Evolutionary conservation across 805 yeast genomes (phyloP), one percentile per base, ranked within the genome.

Genomic region (Hanseniaspora thailandica): DNA sequence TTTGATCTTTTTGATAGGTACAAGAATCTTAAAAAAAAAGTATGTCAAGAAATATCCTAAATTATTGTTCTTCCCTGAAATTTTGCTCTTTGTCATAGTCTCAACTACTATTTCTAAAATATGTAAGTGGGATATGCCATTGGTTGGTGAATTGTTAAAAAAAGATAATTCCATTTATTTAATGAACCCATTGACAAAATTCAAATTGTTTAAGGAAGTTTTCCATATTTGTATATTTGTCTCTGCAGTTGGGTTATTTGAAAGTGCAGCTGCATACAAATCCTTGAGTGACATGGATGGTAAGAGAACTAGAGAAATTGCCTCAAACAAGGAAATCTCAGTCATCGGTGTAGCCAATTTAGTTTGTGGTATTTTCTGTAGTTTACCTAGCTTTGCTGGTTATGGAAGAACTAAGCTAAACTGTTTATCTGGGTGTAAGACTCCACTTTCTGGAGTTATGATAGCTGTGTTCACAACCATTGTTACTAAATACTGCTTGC

Each of bases 401-500:
- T 54, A 54, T 28, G 56, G 56, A 5, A 54, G 56, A 54, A 54
- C 54, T 6, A 54, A 54, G 45, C 17, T 54, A 4, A 54, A 54
- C 22, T 48, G 53, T 19, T 9, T 49, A 25, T 43, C 51, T 17
- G 56, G 56, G 1, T 55, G 56, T 12, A 50, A 52, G 28, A 46
- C 57, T 8, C 61, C 57, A 30, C 26, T 59, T 4, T 45, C 59
- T 2, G 61, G 61, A 1, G 39, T 59, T 1, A 31, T 59, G 22
- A 46, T 57, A n/a, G 52, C 61, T 19, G 26, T 51, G 10, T 49
- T 55, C 4, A 47, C 57, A 12, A 40, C 56, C 60, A 62, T 10
- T 57, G 67, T 53, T 26, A 55, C 20, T 22, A 60, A 25, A 57
- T 69, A 13, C 62, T 69, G 56, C 25, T 43, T 57, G 28, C 26